Evolutionary conservation across 768 basidiomycete genomes (phyloP).

Genomic region (Boletus eberwhitei): DNA sequence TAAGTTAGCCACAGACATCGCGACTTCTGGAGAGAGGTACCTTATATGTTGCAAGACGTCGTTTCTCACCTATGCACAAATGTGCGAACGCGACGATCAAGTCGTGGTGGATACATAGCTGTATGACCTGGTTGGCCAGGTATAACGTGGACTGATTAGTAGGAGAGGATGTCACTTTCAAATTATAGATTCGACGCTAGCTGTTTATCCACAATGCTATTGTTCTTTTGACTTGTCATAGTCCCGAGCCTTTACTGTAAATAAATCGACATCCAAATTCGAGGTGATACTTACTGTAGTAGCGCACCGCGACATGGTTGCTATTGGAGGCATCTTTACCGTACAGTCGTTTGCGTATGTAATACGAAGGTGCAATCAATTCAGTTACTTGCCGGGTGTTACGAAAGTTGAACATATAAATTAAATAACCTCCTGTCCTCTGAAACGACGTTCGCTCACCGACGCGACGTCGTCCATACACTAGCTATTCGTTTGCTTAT

Average conservation of each 20-base stretch:
- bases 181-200: slow-evolving; percentile 5
- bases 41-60: slow-evolving; percentile 80
- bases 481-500: background rate
- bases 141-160: background rate
- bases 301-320: too few relatives aligned
- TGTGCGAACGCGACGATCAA: slow-evolving; percentile 62
- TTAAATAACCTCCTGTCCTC: slow-evolving; percentile 24
- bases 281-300: background rate
- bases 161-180: background rate
- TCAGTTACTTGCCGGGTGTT: background rate
- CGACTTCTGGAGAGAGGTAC: slow-evolving; percentile 88
- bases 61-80: slow-evolving; percentile 72
- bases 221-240: background rate
- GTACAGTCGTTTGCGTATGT: too few relatives aligned
- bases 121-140: slow-evolving; percentile 43
- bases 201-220: slow-evolving; percentile 8
- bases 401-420: slow-evolving; percentile 21
- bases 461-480: background rate
- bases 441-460: background rate
- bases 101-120: slow-evolving; percentile 72
- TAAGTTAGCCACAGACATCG: slow-evolving; percentile 55
- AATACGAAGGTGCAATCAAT: slow-evolving; percentile 8
- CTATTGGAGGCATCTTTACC: slow-evolving; percentile 4
- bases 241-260: background rate
- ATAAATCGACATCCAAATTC: background rate